Percentiles rank a stretch among this genome's conserved stretches.
Conservation (phyloP, 345 rosid species). For the thale cress (Arabidopsis thaliana) region TAIR10.1 NC_003074.8:8352501-8353000, state of each 20-base stretch:
- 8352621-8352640: slow-evolving; percentile 98
- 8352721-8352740: background rate
- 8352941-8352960: too few relatives aligned
- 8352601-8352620: slow-evolving; percentile 96
- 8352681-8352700: slow-evolving; percentile 57
- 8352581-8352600: slow-evolving; percentile 52
- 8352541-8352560: background rate
- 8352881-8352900: slow-evolving; percentile 85
- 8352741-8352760: slow-evolving; percentile 9
- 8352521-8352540: background rate
- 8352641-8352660: slow-evolving; percentile 90
- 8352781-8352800: slow-evolving; percentile 87
- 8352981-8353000: slow-evolving; percentile 59
- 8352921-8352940: too few relatives aligned
- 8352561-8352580: background rate
- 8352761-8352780: slow-evolving; percentile 48
- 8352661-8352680: slow-evolving; percentile 85
- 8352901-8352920: slow-evolving; percentile 65
- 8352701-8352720: background rate
- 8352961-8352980: background rate
- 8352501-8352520: slow-evolving; percentile 71
- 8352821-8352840: slow-evolving; percentile 93
- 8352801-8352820: slow-evolving; percentile 93
- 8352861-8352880: slow-evolving; percentile 93
- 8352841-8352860: slow-evolving; percentile 98